phyloP scores from a whole-genome alignment of 306 rosid genomes.

The Gastrolobium bilobum region DNA sequence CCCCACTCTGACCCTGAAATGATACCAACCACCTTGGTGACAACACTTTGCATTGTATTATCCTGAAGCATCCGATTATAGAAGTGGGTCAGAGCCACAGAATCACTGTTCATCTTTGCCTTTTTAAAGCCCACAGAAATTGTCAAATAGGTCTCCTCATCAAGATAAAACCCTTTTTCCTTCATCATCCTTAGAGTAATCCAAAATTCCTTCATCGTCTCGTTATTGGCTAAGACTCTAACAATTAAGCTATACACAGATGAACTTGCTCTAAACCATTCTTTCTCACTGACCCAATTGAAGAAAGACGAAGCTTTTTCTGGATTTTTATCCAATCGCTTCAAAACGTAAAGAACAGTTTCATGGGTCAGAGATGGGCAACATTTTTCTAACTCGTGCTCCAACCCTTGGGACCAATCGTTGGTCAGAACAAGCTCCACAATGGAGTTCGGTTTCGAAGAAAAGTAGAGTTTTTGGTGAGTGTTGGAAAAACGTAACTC shows the following conservation, averaged over 20 bases:
- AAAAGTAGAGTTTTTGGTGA: conserved; percentile 57
- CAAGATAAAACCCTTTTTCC: conserved; percentile 75
- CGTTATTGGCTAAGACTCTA: conserved; percentile 60
- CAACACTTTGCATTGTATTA: conserved; percentile 63
- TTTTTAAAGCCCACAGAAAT: conserved; percentile 53
- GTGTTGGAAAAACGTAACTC: conserved; percentile 34
- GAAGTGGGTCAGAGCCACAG: conserved; percentile 63
- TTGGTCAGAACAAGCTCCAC: conserved; percentile 60
- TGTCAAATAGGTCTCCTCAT: conserved; percentile 64
- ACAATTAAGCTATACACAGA: conserved; percentile 67
- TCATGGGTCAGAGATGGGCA: conserved; percentile 66
- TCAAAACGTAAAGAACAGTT: conserved; percentile 70
- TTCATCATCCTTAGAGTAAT: conserved; percentile 63
- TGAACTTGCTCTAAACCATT: conserved; percentile 68
- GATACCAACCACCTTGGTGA: conserved; percentile 60
- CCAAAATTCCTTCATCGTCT: conserved; percentile 79
- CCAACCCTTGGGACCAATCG: conserved; percentile 76
- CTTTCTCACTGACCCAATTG: conserved; percentile 69
- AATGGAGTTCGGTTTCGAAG: conserved; percentile 70
- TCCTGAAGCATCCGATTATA: conserved; percentile 66
- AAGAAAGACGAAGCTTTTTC: conserved; percentile 69
- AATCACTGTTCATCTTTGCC: conserved; percentile 63
- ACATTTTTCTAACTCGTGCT: conserved; percentile 61
- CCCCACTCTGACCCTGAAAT: conserved; percentile 67
- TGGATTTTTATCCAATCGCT: conserved; percentile 68